Conservation (phyloP, 2,329 filamentous ascomycete species). For the Cercospora sp. region DNA sequence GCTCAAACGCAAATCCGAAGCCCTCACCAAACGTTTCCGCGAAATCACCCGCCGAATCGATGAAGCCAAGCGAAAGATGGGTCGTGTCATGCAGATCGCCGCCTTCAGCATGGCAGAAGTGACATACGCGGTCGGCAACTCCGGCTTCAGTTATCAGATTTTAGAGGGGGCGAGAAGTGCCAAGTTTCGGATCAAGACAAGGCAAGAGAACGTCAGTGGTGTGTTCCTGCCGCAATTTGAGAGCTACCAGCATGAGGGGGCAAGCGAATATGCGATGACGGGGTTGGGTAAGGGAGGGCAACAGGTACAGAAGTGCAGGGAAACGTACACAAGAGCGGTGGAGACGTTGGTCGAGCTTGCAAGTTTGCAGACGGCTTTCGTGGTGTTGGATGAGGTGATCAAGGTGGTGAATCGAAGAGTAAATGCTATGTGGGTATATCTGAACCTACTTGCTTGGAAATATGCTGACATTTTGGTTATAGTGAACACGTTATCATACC, state of each 20-base stretch:
- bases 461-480: constrained; percentile 26
- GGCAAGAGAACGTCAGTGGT: constrained; percentile 98
- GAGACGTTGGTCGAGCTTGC: constrained; percentile 94
- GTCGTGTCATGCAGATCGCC: constrained; percentile 97
- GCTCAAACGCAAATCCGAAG: constrained; percentile 96
- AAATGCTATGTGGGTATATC: constrained; percentile 74
- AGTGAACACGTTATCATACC: constrained; percentile 95
- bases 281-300: constrained; percentile 95
- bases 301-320: constrained; percentile 89
- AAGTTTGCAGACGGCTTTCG: constrained; percentile 94
- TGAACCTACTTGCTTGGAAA: not conserved
- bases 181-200: constrained; percentile 87
- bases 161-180: constrained; percentile 93
- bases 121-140: constrained; percentile 91
- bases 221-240: constrained; percentile 93
- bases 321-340: constrained; percentile 93
- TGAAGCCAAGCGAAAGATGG: constrained; percentile 99
- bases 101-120: constrained; percentile 97
- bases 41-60: constrained; percentile 97
- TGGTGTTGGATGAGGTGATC: constrained; percentile 97
- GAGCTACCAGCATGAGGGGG: constrained; percentile 78
- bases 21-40: constrained; percentile 78
- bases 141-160: constrained; percentile 88
- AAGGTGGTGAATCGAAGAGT: constrained; percentile 98
- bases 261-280: constrained; percentile 94